Evolutionary conservation across 2,329 filamentous ascomycete genomes (phyloP).

Genomic region (Aspergillus eucalypticola): DNA sequence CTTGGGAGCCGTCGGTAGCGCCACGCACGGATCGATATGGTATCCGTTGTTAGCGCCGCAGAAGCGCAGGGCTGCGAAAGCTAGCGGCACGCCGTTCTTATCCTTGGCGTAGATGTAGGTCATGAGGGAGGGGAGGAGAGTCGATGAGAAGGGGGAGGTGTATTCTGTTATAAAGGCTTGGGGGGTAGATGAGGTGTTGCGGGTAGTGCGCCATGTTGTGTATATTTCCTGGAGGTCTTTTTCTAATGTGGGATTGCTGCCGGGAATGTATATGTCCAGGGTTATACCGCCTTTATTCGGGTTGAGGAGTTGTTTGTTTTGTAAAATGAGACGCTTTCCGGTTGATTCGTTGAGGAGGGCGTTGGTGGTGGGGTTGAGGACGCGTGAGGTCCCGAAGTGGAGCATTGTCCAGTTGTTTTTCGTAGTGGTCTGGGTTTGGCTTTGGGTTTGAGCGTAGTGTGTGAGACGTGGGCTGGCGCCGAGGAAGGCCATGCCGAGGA

Average conservation of each 20-base stretch:
- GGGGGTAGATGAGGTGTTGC: conserved; percentile 29
- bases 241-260: conserved; percentile 33
- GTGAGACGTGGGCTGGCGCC: conserved; percentile 39
- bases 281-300: conserved; percentile 35
- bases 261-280: conserved; percentile 39
- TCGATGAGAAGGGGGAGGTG: conserved; percentile 34
- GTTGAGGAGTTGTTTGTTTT: conserved; percentile 41
- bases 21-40: conserved; percentile 46
- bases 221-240: conserved; percentile 38
- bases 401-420: conserved; percentile 36
- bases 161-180: conserved; percentile 47
- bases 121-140: conserved; percentile 37
- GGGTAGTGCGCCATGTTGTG: conserved; percentile 39
- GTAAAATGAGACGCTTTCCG: conserved; percentile 41
- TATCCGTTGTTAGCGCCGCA: conserved; percentile 41
- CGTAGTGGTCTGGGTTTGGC: no score
- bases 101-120: conserved; percentile 43
- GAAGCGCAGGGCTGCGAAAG: conserved; percentile 43
- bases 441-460: conserved; percentile 23
- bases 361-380: conserved; percentile 44
- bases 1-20: conserved; percentile 34
- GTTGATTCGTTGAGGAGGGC: conserved; percentile 37
- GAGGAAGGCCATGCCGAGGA: conserved; percentile 39
- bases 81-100: conserved; percentile 32
- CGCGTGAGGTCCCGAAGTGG: conserved; percentile 42